A percentile compares a stretch with the other conserved stretches of the same genome.
Evolutionary conservation across 169 alveolate genomes (phyloP).

Genomic region (Cryptosporidium viatorum): DNA sequence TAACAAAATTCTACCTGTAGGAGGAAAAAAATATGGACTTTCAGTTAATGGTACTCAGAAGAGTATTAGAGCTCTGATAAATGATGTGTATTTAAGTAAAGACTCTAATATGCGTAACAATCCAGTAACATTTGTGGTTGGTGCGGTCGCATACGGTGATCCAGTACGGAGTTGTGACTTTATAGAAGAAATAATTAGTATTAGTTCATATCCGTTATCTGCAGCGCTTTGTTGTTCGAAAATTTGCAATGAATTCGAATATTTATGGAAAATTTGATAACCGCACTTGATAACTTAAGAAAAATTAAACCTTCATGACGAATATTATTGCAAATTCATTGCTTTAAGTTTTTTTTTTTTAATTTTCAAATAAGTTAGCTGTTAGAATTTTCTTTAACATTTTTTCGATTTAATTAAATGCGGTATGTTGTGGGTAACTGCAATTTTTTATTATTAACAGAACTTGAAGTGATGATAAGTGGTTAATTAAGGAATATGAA

Average conservation of each 20-base stretch:
- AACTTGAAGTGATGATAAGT: background rate
- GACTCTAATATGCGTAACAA: constrained; percentile 29
- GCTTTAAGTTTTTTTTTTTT: background rate
- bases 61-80: constrained; percentile 79
- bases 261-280: constrained; percentile 78
- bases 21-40: constrained; percentile 85
- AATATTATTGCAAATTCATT: background rate
- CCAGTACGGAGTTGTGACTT: constrained; percentile 82
- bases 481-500: background rate
- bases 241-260: constrained; percentile 85
- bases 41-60: constrained; percentile 84
- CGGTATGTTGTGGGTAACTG: background rate
- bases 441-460: background rate
- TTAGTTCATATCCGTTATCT: constrained; percentile 86
- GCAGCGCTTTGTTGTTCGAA: constrained; percentile 90
- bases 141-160: constrained; percentile 89
- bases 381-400: background rate
- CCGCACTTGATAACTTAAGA: background rate
- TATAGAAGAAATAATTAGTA: constrained; percentile 84
- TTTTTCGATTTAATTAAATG: constrained; percentile 8
- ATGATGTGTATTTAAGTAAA: constrained; percentile 76
- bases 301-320: background rate
- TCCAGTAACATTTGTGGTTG: constrained; percentile 87
- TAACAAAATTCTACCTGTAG: constrained; percentile 84
- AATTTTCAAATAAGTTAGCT: background rate